Evolutionary conservation across 768 basidiomycete species (phyloP).

Genomic region (Neoboletus brunneissimus): DNA sequence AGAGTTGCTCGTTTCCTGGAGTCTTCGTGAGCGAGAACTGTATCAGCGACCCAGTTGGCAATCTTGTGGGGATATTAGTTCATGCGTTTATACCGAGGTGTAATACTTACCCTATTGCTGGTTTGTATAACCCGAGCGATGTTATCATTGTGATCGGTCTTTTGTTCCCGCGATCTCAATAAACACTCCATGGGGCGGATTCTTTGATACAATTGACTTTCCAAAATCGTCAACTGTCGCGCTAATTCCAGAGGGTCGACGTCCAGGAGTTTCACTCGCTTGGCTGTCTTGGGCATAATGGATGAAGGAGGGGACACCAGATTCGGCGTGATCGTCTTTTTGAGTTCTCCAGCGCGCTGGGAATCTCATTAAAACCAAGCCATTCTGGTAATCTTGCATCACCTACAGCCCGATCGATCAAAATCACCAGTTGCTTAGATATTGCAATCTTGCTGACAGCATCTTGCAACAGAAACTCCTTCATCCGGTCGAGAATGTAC

Average conservation of each 20-base stretch:
- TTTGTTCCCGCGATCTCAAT: constrained; percentile 75
- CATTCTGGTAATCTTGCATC: not conserved
- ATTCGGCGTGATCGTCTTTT: constrained; percentile 54
- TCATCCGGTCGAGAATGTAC: constrained; percentile 77
- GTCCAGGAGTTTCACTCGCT: constrained; percentile 79
- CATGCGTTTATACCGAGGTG: not conserved
- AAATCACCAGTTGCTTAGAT: constrained; percentile 68
- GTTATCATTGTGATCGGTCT: constrained; percentile 71
- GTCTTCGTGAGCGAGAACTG: constrained; percentile 78
- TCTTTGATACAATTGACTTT: constrained; percentile 80
- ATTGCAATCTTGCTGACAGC: constrained; percentile 63
- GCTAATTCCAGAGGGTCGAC: constrained; percentile 89
- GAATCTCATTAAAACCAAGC: constrained; percentile 16
- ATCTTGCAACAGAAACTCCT: constrained; percentile 68
- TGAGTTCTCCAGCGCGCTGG: constrained; percentile 53
- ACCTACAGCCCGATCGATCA: constrained; percentile 81
- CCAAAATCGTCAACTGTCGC: constrained; percentile 89
- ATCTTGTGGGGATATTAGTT: constrained; percentile 50
- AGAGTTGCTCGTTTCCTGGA: constrained; percentile 75
- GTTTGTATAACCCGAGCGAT: constrained; percentile 85
- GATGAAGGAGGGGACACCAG: constrained; percentile 68
- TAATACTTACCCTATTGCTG: constrained; percentile 68
- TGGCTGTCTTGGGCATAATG: constrained; percentile 66
- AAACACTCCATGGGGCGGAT: constrained; percentile 91
- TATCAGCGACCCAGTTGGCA: constrained; percentile 89